These are phyloP conservation scores for Fusarium veterinarium DNA, from an alignment of 2,329 filamentous ascomycete genomes.

Conservation along the genomic window DNA sequence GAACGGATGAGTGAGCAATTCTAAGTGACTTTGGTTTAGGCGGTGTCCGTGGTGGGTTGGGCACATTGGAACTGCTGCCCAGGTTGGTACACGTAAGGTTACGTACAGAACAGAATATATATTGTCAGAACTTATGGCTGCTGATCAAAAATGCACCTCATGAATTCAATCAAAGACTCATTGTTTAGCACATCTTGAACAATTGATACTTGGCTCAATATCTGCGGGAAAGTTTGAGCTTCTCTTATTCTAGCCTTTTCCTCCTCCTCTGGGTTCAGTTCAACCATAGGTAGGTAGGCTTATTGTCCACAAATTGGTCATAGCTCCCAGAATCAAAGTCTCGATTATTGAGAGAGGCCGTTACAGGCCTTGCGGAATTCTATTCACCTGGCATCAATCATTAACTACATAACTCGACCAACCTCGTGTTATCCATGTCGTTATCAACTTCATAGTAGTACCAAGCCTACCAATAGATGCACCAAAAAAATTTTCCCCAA, in stretches of 20 bases:
- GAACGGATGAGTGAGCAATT: background rate
- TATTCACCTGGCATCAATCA: constrained; percentile 17
- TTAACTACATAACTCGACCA: constrained; percentile 9
- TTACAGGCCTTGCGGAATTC: background rate
- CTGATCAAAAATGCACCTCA: background rate
- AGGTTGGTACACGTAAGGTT: background rate
- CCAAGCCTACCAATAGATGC: background rate
- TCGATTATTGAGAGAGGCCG: background rate
- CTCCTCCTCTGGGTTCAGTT: background rate
- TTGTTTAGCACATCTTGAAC: background rate
- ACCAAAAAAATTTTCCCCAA: constrained; percentile 6
- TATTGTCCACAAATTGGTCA: background rate
- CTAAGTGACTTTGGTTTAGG: constrained; percentile 1
- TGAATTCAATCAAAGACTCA: background rate
- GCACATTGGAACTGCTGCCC: background rate
- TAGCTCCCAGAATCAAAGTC: background rate
- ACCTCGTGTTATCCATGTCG: constrained; percentile 1
- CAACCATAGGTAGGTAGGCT: background rate
- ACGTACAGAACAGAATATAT: background rate
- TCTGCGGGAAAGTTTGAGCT: background rate
- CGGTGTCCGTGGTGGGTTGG: constrained; percentile 29
- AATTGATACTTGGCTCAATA: background rate
- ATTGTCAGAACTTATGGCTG: background rate
- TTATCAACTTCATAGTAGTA: constrained; percentile 12
- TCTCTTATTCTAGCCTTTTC: background rate